phyloP scores from a whole-genome alignment of 2,329 filamentous ascomycete genomes.

The Paecilomyces variotii region DNA sequence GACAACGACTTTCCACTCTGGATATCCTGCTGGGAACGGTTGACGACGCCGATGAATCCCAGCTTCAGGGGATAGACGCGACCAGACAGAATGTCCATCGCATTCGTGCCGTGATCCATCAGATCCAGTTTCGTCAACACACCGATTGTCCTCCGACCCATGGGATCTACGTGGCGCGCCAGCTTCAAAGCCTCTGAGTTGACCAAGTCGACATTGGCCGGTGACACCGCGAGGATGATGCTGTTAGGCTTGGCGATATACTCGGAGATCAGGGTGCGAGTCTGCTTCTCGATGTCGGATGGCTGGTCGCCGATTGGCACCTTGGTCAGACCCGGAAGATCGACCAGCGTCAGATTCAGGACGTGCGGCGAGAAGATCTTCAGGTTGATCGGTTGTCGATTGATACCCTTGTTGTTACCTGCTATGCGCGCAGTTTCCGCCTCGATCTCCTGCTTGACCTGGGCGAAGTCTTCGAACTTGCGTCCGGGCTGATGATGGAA shows the following conservation, averaged over 20 bases:
- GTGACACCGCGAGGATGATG: conserved; percentile 92
- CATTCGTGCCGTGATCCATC: conserved; percentile 98
- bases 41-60: conserved; percentile 96
- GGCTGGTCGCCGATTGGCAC: conserved; percentile 97
- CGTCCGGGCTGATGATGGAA: conserved; percentile 91
- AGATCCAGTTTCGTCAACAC: conserved; percentile 94
- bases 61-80: conserved; percentile 94
- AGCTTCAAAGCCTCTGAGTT: conserved; percentile 97
- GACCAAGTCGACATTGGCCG: conserved; percentile 95
- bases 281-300: conserved; percentile 97
- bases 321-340: conserved; percentile 93
- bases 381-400: conserved; percentile 92
- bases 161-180: conserved; percentile 89
- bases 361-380: conserved; percentile 98
- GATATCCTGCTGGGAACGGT: conserved; percentile 96
- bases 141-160: conserved; percentile 90
- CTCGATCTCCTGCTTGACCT: conserved; percentile 95
- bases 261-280: conserved; percentile 88
- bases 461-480: conserved; percentile 81
- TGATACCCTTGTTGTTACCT: conserved; percentile 97
- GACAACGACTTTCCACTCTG: conserved; percentile 91
- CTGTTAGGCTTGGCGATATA: conserved; percentile 99
- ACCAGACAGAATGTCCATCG: conserved; percentile 92
- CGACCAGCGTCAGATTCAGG: conserved; percentile 89
- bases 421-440: conserved; percentile 94